These are phyloP conservation scores for Henckelia pumila DNA, from an alignment of 257 asterid genomes.

Conservation along the genomic window DNA sequence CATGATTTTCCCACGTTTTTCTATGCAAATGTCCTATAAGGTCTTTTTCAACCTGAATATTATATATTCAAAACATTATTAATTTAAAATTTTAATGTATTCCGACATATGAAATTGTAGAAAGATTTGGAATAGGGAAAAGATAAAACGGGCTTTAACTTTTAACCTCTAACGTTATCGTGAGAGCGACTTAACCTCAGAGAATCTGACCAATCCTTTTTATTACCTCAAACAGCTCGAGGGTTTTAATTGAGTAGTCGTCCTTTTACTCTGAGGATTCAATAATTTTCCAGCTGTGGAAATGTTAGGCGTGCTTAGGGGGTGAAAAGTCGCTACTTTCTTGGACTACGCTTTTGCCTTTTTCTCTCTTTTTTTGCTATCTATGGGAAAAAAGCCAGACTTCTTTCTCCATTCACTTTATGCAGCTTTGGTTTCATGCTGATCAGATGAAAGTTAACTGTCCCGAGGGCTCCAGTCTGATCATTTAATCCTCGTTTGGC, in stretches of 20 bases:
- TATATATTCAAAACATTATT: no score
- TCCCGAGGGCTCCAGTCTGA: slow-evolving; percentile 14
- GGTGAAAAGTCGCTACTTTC: slow-evolving; percentile 25
- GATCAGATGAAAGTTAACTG: neutral
- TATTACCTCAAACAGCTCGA: neutral
- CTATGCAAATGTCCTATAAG: neutral
- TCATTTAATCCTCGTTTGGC: slow-evolving; percentile 2
- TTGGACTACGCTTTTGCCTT: slow-evolving; percentile 20
- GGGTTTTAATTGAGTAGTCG: slow-evolving; percentile 28
- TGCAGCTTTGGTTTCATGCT: slow-evolving; percentile 24
- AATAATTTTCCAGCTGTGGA: slow-evolving; percentile 24
- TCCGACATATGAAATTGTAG: neutral
- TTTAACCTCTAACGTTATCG: slow-evolving; percentile 3
- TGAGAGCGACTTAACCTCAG: slow-evolving; percentile 43
- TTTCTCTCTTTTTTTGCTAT: slow-evolving; percentile 20
- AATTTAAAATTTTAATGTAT: neutral
- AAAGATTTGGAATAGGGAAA: neutral
- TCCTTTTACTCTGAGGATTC: slow-evolving; percentile 11
- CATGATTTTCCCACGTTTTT: neutral
- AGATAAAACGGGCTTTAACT: neutral
- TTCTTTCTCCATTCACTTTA: slow-evolving; percentile 30
- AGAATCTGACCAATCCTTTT: slow-evolving; percentile 15
- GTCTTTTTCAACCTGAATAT: slow-evolving; percentile 11
- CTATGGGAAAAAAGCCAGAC: slow-evolving; percentile 25
- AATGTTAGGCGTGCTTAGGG: slow-evolving; percentile 33